Evolutionary conservation across 2,329 filamentous ascomycete species (phyloP), one percentile per base, ranked within the genome.

Genomic region (Geoglossum cookeanum): DNA sequence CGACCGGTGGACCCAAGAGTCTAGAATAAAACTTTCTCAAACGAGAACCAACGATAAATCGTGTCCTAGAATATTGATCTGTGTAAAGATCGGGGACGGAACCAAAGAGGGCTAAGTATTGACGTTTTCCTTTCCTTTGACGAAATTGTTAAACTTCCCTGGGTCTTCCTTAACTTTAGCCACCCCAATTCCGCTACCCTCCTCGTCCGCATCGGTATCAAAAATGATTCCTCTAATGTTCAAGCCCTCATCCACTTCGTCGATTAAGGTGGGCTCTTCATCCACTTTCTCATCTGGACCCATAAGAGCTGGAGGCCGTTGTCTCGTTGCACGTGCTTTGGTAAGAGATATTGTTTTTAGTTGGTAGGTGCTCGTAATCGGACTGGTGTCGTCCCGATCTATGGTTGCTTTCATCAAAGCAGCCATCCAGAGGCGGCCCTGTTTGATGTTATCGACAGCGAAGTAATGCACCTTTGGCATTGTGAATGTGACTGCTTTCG

Each of bases 331-430:
- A 59, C 84, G 82, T 11, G 92, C 92, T 71, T 95, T 95, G 57
- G 84, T 79, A 5, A 98, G 79, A 30, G 86, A 92, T 57, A 98
- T 95, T 0, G 92, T 98, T 74, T 94, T 92, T 67, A 96, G 90
- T 67, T 95, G 91, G 71, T 97, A 97, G 3, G 89, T 95, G 3
- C 87, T 92, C 22, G 87, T 89, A 59, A 95, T 83, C 8, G 84
- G 80, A 60, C 85, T 79, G 3, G 79, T 79, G 65, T 80, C 72
- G 63, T 98, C 92, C 60, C 91, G 84, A 67, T 97, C 91, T 64
- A 98, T 98, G 1, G 92, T 98, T 9, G 92, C 92, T 72, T 98
- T 98, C 87, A 98, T 94, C 55, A 98, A 74, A 4, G 92, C 92
- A 3, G 89, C 92, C 92, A 98, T 98, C 92, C 92, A 98, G 45